Base-by-base conservation (phyloP, 1,284 basidiomycete genomes). In the Irpex lacteus region DNA sequence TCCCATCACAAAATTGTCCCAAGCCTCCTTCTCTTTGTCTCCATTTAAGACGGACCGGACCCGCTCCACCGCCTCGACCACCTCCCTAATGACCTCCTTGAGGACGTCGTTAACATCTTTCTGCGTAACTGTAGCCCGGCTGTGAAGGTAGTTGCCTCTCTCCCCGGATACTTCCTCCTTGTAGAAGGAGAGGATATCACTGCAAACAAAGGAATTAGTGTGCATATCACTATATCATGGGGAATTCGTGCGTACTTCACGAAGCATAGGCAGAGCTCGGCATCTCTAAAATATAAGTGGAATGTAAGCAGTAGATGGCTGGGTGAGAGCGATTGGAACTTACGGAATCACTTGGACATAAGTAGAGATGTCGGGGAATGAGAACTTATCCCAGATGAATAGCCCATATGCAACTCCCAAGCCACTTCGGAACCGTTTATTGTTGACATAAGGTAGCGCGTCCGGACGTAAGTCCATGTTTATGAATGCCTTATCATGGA, bases 51-150 rank as follows among this genome's bases (percentile, higher is more conserved):
- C 59, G 4, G 13, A 18, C 4, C 66, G 62, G 11, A 67, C 63
- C 5, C 65, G 38, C 1, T 63, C 57, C 2, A 54, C 34, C 4
- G 63, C 55, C 5, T 65, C 69, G 2, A 68, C 70, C 21, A 73
- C 71, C 61, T 75, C 74, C 11, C 65, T 52, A 9, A 68, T 47
- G 13, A 76, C 71, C 36, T 75, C 69, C 7, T 65, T 59, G 37
- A 77, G 54, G 0, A 60, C 62, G 37, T 62, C 54, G 4, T 58
- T 26, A 11, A 63, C 32, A 38, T 53, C 44, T 49, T 62, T 67
- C 1, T 62, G 59, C 3, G 58, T 65, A 6, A 66, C 64, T 4
- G 19, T n/a, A 4, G 63, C 66, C 7, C 62, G 63, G 18, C 65
- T 64, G 63, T 63, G 59, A 19, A 71, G 60, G 49, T 66, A 69